Evolutionary conservation across 2,329 filamentous ascomycete genomes (phyloP).

Genomic region (Aspergillus pseudotamarii): DNA sequence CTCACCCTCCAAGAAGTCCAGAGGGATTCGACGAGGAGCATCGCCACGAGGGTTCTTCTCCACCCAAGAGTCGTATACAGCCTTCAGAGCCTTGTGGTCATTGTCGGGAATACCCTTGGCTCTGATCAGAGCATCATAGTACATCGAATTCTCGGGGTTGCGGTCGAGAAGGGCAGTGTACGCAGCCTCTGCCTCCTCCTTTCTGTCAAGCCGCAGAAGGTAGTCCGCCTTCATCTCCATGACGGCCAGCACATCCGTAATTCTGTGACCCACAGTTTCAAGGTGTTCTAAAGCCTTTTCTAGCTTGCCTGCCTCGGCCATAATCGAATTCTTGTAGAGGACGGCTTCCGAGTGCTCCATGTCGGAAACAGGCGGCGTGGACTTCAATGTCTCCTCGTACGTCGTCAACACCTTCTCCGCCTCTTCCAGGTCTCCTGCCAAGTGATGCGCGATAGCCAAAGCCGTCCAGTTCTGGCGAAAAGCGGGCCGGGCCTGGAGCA

Average conservation of each 20-base stretch:
- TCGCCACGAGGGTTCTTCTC: slow-evolving; percentile 81
- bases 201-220: slow-evolving; percentile 73
- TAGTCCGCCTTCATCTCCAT: slow-evolving; percentile 87
- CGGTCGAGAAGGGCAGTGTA: slow-evolving; percentile 81
- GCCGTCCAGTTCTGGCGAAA: slow-evolving; percentile 95
- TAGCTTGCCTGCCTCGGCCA: slow-evolving; percentile 83
- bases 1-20: slow-evolving; percentile 85
- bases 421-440: slow-evolving; percentile 80
- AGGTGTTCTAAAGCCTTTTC: slow-evolving; percentile 85
- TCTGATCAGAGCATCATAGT: slow-evolving; percentile 78
- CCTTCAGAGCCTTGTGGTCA: slow-evolving; percentile 67
- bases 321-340: slow-evolving; percentile 93
- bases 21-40: slow-evolving; percentile 79
- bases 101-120: slow-evolving; percentile 65
- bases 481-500: slow-evolving; percentile 81
- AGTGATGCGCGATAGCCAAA: slow-evolving; percentile 89
- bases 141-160: slow-evolving; percentile 83
- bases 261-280: slow-evolving; percentile 73
- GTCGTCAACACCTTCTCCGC: slow-evolving; percentile 90
- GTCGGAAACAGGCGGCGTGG: slow-evolving; percentile 73
- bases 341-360: slow-evolving; percentile 92
- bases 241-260: slow-evolving; percentile 80
- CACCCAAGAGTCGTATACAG: slow-evolving; percentile 80
- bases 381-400: slow-evolving; percentile 91
- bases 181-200: slow-evolving; percentile 77